phyloP scores from a whole-genome alignment of 2,329 filamentous ascomycete species.

The Xylariaceae sp. region DNA sequence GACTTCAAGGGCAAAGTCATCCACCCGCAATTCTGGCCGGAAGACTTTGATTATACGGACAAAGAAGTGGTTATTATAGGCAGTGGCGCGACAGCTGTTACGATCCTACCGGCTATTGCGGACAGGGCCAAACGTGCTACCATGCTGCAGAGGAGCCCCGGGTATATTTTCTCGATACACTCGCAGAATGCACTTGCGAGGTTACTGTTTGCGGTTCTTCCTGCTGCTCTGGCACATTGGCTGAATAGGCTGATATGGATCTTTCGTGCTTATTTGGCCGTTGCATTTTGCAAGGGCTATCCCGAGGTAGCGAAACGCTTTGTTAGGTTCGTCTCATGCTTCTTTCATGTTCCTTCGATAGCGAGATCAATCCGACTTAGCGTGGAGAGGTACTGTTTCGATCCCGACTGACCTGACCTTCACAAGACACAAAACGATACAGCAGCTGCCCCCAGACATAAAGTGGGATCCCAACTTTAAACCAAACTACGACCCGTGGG shows the following conservation, averaged over 20 bases:
- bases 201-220: slow-evolving; percentile 12
- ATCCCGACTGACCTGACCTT: too few species aligned
- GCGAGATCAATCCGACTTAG: too few species aligned
- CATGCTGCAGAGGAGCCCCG: slow-evolving; percentile 76
- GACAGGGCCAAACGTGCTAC: slow-evolving; percentile 63
- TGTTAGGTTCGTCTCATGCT: slow-evolving; percentile 35
- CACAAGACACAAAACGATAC: slow-evolving; percentile 30
- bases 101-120: slow-evolving; percentile 66
- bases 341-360: too few species aligned
- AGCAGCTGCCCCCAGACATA: slow-evolving; percentile 50
- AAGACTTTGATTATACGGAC: slow-evolving; percentile 58
- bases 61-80: slow-evolving; percentile 72
- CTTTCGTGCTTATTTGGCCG: slow-evolving; percentile 44
- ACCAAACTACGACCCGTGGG: slow-evolving; percentile 62
- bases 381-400: too few species aligned
- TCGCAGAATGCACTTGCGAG: slow-evolving; percentile 35
- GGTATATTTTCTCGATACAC: slow-evolving; percentile 59
- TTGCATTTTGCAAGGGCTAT: slow-evolving; percentile 48
- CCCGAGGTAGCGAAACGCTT: slow-evolving; percentile 45
- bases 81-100: slow-evolving; percentile 74
- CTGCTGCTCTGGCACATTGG: slow-evolving; percentile 16
- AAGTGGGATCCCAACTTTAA: slow-evolving; percentile 60
- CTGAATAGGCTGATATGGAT: slow-evolving; percentile 44
- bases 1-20: slow-evolving; percentile 55
- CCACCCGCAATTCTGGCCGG: slow-evolving; percentile 70